Base-by-base conservation (phyloP, 1,284 basidiomycete species). In the Cutaneotrichosporon curvatum region DNA sequence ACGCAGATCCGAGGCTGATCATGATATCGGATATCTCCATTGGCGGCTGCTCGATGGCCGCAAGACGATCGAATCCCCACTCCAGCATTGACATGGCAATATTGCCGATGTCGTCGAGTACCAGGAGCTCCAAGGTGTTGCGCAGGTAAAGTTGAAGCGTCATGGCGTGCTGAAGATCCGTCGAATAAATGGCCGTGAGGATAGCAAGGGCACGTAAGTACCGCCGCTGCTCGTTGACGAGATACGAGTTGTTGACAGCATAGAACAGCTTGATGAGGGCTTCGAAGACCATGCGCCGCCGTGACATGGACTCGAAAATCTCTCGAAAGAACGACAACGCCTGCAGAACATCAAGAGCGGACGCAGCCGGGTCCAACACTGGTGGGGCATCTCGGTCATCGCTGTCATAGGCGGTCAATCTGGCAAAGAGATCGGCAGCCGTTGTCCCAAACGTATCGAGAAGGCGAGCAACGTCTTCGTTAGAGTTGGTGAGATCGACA, bases 191-290 rank as follows among this genome's bases (percentile, higher is more conserved):
- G 2, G 87, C 75, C 21, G 88, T 75, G 76, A 85, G 82, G 14
- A 94, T 66, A 18, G 79, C 81, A 20, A 95, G 72, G 1, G 81
- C 79, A 46, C 87, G 83, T 25, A 92, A 65, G 23, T 85, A 73
- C 6, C 91, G 81, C 37, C 83, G 69, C 65, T 95, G 88, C 61
- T 95, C 88, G 62, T 88, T 87, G 53, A 94, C 78, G 35, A 96
- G 76, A n/a, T 81, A 82, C 0, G 81, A 80, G 2, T 73, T 68
- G 50, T 85, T 78, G 22, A 91, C 73, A 33, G 76, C 75, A 7
- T 82, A 75, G 55, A 94, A 81, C 9, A 94, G 73, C 44, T 81
- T 79, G 46, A 85, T 81, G 18, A 89, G 65, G 35, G 87, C 77
- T 54, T 88, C 84, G 65, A 88, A 91, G 3, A 82, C 80, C 40